These are phyloP conservation scores for Ceratocystiopsis brevicomis DNA, from an alignment of 2,329 filamentous ascomycete species.

Conservation along the genomic window DNA sequence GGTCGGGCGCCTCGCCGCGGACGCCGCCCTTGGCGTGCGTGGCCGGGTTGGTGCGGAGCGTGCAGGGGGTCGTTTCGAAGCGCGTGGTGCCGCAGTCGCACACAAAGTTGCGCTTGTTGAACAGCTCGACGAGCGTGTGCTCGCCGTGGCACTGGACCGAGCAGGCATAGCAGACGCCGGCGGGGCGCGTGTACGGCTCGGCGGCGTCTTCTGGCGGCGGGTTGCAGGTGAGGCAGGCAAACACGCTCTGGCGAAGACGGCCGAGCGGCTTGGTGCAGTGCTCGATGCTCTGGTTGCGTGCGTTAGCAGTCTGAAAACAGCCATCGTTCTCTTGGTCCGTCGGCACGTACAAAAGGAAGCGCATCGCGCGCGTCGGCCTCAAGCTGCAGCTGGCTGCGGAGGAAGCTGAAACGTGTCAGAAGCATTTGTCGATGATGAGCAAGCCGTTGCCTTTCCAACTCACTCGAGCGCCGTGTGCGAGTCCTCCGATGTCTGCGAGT, in stretches of 20 bases:
- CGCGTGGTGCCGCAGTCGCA: slow-evolving; percentile 91
- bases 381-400: slow-evolving; percentile 71
- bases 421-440: no score
- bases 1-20: slow-evolving; percentile 52
- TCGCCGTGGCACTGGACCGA: slow-evolving; percentile 94
- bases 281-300: slow-evolving; percentile 68
- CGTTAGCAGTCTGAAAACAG: no score
- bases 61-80: slow-evolving; percentile 53
- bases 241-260: slow-evolving; percentile 69
- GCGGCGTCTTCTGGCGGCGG: slow-evolving; percentile 47
- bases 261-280: slow-evolving; percentile 84
- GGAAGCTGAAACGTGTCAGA: slow-evolving; percentile 39
- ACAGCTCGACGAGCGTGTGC: slow-evolving; percentile 85
- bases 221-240: slow-evolving; percentile 86
- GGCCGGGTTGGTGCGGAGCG: slow-evolving; percentile 48
- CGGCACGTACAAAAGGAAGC: slow-evolving; percentile 58
- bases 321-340: no score
- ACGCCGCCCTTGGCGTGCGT: slow-evolving; percentile 64
- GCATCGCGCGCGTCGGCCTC: slow-evolving; percentile 92
- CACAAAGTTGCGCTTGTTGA: slow-evolving; percentile 84
- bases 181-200: slow-evolving; percentile 43
- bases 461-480: slow-evolving; percentile 60
- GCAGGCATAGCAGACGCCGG: slow-evolving; percentile 89
- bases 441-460: background rate
- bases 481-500: slow-evolving; percentile 39